Conservation (phyloP, 1,284 basidiomycete genomes). For the Ustilago tritici region DNA sequence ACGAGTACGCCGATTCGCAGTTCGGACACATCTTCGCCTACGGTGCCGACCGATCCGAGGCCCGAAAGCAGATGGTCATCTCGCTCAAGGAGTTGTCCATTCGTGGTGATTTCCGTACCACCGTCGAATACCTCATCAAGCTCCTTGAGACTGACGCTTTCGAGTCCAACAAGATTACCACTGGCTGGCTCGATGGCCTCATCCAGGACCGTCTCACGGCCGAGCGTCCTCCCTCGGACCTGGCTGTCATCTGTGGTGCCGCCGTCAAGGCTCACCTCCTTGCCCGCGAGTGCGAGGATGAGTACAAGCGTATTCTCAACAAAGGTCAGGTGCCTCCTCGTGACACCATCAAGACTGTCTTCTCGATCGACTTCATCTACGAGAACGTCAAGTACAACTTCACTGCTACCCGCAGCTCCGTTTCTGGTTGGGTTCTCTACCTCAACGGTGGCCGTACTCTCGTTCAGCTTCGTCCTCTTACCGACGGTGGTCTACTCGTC, state of each 20-base stretch:
- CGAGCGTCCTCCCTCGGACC: constrained; percentile 89
- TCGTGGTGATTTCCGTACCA: constrained; percentile 98
- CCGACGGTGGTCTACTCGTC: constrained; percentile 94
- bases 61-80: constrained; percentile 99
- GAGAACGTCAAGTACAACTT: constrained; percentile 96
- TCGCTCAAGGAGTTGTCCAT: constrained; percentile 98
- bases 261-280: constrained; percentile 96
- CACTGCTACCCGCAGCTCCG: constrained; percentile 90
- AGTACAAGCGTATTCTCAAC: constrained; percentile 95
- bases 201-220: constrained; percentile 96
- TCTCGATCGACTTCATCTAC: constrained; percentile 93
- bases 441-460: constrained; percentile 82
- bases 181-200: constrained; percentile 97
- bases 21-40: constrained; percentile 99
- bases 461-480: constrained; percentile 77
- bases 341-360: constrained; percentile 95
- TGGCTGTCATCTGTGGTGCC: constrained; percentile 91
- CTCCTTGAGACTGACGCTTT: constrained; percentile 96
- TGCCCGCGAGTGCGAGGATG: constrained; percentile 87
- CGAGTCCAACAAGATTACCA: constrained; percentile 96
- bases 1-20: constrained; percentile 84
- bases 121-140: constrained; percentile 94
- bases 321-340: constrained; percentile 97
- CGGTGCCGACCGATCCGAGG: constrained; percentile 93
- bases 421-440: constrained; percentile 90